Base-by-base conservation (phyloP, 2,329 filamentous ascomycete genomes). In the Bipolaris cookei region DNA sequence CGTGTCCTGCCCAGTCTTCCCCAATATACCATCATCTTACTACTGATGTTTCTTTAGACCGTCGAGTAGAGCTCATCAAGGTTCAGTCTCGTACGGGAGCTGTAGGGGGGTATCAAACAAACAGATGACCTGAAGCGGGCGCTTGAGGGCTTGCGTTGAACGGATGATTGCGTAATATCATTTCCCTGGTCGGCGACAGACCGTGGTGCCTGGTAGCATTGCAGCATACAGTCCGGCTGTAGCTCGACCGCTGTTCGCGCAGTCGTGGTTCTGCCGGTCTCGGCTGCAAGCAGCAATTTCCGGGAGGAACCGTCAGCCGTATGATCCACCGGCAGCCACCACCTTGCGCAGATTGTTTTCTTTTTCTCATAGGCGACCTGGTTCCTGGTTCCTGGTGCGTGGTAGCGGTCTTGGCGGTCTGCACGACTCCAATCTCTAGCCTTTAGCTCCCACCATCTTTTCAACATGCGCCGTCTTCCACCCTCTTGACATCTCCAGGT, bases 1-100 rank as follows among this genome's bases (percentile, higher is more conserved):
- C 2, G 11, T 16, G 16, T 32, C 16, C 25, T 28, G n/a, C 16
- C 28, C n/a, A 45, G n/a, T 32, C 16, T 16, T 21, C 16, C 25
- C 43, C 28, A 32, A 42, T 20, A 25, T 25, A 16, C 16, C 3
- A 11, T 16, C 25, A 14, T 23, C 18, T 37, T 47, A 35, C 32
- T 32, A 35, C 18, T 32, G 14, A 25, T 46, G 18, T 37, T n/a
- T 37, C 25, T 37, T 25, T 45, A 20, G 37, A 47, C 32, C 20
- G 32, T 25, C 34, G 32, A 47, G 45, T 47, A 47, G 45, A 47
- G 45, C 14, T 47, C 45, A 47, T 47, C 20, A 34, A 47, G 10
- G 18, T 25, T 25, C 45, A 47, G 45, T 37, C 32, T 47, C 32
- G 45, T 35, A 25, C 32, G 45, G 34, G 32, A 47, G 18, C 20